Evolutionary conservation across 768 basidiomycete species (phyloP).

Genomic region (Russula foetens): DNA sequence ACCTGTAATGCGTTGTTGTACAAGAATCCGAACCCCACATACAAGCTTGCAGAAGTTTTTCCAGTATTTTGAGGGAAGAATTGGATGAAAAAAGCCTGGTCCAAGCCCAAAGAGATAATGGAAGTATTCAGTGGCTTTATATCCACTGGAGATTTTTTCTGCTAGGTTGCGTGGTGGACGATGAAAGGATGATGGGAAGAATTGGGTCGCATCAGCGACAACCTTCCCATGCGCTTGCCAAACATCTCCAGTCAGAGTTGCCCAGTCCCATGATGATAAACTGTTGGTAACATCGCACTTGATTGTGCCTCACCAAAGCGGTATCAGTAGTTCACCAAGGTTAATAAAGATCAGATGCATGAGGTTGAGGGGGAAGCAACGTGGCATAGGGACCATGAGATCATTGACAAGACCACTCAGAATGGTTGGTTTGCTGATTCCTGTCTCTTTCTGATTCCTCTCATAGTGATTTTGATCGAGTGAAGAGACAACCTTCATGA

Average conservation of each 20-base stretch:
- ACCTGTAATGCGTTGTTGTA: not conserved
- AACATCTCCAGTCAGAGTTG: no score
- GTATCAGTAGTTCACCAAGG: no score
- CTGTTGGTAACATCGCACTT: not conserved
- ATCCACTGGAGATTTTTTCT: no score
- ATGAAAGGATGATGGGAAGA: not conserved
- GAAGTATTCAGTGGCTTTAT: no score
- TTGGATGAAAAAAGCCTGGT: not conserved
- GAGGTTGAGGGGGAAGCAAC: not conserved
- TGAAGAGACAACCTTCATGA: not conserved
- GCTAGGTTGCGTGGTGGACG: not conserved
- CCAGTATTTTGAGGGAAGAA: no score
- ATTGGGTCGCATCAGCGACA: not conserved
- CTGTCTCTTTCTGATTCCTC: not conserved
- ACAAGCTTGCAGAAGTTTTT: no score
- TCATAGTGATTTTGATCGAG: not conserved
- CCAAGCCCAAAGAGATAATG: not conserved
- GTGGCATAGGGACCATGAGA: not conserved
- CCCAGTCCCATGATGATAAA: not conserved
- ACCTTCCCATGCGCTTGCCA: not conserved
- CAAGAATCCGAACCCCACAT: not conserved
- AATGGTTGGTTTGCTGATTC: not conserved
- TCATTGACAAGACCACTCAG: not conserved
- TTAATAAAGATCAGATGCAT: no score
- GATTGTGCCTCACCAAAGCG: no score